Conservation (phyloP, 2,329 filamentous ascomycete genomes). For the Ophiosphaerella narmari region DNA sequence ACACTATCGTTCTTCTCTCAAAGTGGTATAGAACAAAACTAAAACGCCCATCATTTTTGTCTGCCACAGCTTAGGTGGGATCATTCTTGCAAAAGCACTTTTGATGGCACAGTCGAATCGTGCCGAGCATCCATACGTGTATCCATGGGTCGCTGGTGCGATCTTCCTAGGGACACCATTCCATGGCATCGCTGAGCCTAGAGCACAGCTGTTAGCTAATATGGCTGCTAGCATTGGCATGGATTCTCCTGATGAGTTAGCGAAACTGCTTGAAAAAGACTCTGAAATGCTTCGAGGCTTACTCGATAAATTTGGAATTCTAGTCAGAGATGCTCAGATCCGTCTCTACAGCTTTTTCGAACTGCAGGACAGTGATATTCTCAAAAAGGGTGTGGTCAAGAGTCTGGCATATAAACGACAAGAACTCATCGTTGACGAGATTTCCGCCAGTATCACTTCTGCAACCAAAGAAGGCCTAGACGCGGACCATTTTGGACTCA, state of each 20-base stretch:
- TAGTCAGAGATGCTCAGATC: conserved; percentile 22
- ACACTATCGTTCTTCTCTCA: background rate
- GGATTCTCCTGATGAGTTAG: conserved; percentile 17
- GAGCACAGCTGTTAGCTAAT: conserved; percentile 23
- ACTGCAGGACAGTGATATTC: conserved; percentile 21
- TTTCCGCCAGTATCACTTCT: conserved; percentile 30
- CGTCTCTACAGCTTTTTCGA: conserved; percentile 30
- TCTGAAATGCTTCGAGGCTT: conserved; percentile 15
- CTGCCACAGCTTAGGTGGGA: conserved; percentile 35
- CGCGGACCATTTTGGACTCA: conserved; percentile 36
- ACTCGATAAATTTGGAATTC: conserved; percentile 21
- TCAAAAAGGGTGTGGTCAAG: conserved; percentile 13
- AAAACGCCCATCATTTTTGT: conserved; percentile 38
- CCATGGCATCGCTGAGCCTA: conserved; percentile 18
- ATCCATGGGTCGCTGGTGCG: conserved; percentile 26
- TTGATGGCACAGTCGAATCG: conserved; percentile 16
- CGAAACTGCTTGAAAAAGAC: conserved; percentile 26
- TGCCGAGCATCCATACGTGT: conserved; percentile 22
- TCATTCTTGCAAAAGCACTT: conserved; percentile 30
- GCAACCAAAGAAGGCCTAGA: conserved; percentile 25
- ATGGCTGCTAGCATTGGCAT: conserved; percentile 22
- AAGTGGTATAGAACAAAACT: conserved; percentile 15
- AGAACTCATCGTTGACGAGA: conserved; percentile 36
- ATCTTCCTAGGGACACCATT: conserved; percentile 30
- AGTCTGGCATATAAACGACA: conserved; percentile 16